Conservation (phyloP, 345 rosid genomes). For the Brassica juncea region DNA sequence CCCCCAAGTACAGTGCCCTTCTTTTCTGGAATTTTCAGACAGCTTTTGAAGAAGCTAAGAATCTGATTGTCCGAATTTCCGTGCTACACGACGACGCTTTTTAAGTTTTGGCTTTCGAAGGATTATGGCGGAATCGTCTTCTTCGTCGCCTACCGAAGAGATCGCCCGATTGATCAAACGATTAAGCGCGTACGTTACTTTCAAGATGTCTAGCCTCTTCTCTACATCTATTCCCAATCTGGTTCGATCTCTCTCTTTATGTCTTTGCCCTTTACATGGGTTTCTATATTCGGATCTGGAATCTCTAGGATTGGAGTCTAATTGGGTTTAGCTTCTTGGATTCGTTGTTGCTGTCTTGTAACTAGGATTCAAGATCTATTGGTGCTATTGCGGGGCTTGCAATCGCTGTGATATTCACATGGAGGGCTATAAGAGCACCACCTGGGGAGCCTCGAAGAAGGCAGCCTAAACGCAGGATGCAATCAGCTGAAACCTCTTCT, state of each 20-base stretch:
- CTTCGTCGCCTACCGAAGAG: constrained; percentile 66
- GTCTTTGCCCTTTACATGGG: not conserved
- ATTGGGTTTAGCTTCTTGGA: not conserved
- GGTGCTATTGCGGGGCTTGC: constrained; percentile 98
- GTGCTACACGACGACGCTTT: constrained; percentile 6
- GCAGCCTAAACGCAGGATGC: constrained; percentile 68
- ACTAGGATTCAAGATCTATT: constrained; percentile 74
- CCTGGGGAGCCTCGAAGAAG: constrained; percentile 66
- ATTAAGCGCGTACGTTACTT: constrained; percentile 75
- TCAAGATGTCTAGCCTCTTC: constrained; percentile 51
- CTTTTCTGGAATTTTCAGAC: constrained; percentile 3
- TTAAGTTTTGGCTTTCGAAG: not conserved
- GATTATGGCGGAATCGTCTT: constrained; percentile 59
- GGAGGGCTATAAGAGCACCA: constrained; percentile 68
- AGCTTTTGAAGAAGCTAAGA: constrained; percentile 35
- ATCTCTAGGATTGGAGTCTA: not conserved
- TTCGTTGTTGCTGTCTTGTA: no score
- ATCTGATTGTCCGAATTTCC: constrained; percentile 18
- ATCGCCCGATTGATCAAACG: constrained; percentile 84
- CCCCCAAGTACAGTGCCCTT: constrained; percentile 22
- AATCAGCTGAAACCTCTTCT: constrained; percentile 50
- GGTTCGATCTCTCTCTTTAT: constrained; percentile 45
- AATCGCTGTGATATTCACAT: constrained; percentile 80
- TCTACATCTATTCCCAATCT: constrained; percentile 62
- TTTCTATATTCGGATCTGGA: constrained; percentile 39